Evolutionary conservation across 2,329 filamentous ascomycete species (phyloP), one percentile per base, ranked within the genome.

Genomic region (Pseudomassariella vexata): DNA sequence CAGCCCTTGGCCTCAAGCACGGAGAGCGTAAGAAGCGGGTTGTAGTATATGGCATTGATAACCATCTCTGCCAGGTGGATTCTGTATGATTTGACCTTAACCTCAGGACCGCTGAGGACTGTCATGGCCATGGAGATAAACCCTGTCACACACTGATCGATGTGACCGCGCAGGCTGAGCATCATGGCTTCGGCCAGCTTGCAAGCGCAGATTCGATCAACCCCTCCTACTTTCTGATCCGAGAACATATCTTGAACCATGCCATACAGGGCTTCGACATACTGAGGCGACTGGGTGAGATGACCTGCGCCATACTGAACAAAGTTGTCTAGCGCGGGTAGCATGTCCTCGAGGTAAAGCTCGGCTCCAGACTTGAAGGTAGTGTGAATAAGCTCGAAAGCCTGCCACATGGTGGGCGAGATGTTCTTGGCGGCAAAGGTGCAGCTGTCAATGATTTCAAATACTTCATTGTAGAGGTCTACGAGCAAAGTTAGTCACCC

Each of bases 11-110:
- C 65, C 64, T 98, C 92, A n/a, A 98, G 73, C 22, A 95, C 79
- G 40, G 88, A 82, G 15, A 98, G 73, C 16, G 88, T 76, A 38
- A 95, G 70, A 26, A 82, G 63, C 2, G 92, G 89, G 65, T 95
- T 95, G 70, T 98, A 98, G 70, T 96, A 94, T 49, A 96, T 88
- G 34, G 85, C 80, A 61, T 96, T 96, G 68, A 98, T 95, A 37
- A 98, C 80, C 80, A 98, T 94, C 65, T 98, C 92, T 85, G 98
- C 94, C 26, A 98, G 66, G 57, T 98, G 90, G 34, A 96, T 89
- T 50, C 86, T 83, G 60, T 95, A 94, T 3, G 86, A 89, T 69
- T 94, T 95, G 47, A 94, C 81, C 62, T 88, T 89, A 31, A 85
- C 69, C 44, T 94, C 85, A 25, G 82, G 74, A 30, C 73, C 78